These are phyloP conservation scores for Ploettnerulaceae sp. DNA, from an alignment of 2,329 filamentous ascomycete species.

Conservation along the genomic window DNA sequence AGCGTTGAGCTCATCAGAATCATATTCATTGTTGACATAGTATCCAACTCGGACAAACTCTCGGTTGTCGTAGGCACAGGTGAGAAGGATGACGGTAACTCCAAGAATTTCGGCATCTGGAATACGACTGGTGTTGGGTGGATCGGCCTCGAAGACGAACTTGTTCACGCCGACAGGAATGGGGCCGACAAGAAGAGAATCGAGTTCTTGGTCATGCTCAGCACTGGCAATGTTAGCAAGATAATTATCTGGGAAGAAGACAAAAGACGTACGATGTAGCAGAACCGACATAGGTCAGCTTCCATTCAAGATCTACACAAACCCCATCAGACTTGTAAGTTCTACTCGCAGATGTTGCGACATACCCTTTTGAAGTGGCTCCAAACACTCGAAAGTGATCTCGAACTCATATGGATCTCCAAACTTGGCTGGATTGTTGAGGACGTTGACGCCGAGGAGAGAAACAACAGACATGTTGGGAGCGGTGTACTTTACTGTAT, in stretches of 20 bases:
- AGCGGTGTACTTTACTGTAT: background rate
- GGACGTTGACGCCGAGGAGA: slow-evolving; percentile 87
- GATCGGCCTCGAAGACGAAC: slow-evolving; percentile 93
- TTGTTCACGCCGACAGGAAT: slow-evolving; percentile 98
- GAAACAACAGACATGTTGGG: slow-evolving; percentile 88
- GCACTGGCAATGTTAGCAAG: slow-evolving; percentile 23
- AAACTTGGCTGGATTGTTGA: slow-evolving; percentile 96
- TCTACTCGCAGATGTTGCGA: slow-evolving; percentile 10
- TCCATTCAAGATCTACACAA: slow-evolving; percentile 88
- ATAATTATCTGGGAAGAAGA: slow-evolving; percentile 1
- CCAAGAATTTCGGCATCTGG: slow-evolving; percentile 93
- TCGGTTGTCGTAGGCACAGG: slow-evolving; percentile 90
- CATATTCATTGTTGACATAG: slow-evolving; percentile 99
- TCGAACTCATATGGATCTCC: slow-evolving; percentile 92
- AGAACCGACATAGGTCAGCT: slow-evolving; percentile 96
- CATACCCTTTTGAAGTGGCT: slow-evolving; percentile 85
- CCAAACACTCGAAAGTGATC: slow-evolving; percentile 97
- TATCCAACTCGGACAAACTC: slow-evolving; percentile 98
- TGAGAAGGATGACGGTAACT: slow-evolving; percentile 93
- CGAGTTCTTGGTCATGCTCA: slow-evolving; percentile 97
- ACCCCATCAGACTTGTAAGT: slow-evolving; percentile 19
- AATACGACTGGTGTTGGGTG: slow-evolving; percentile 85
- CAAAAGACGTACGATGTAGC: slow-evolving; percentile 75
- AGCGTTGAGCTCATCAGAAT: slow-evolving; percentile 79
- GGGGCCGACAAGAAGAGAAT: slow-evolving; percentile 93